phyloP scores from a whole-genome alignment of 495 filamentous ascomycete genomes.

The Aspergillus asperescens region DNA sequence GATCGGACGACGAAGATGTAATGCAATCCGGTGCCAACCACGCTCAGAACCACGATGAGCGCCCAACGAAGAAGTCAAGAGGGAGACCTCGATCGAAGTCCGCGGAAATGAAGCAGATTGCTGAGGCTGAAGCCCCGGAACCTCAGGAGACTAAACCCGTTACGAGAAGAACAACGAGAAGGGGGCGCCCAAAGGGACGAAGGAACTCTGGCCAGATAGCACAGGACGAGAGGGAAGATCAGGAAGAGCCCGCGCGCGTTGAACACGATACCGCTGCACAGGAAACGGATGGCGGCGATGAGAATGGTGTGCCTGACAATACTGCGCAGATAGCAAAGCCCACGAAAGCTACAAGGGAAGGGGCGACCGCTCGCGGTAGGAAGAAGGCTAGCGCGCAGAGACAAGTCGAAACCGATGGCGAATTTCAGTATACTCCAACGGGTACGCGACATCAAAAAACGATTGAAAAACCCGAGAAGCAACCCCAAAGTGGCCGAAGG shows the following conservation, averaged over 20 bases:
- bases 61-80: conserved; percentile 37
- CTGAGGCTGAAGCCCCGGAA: conserved; percentile 9
- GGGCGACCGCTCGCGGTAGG: conserved; percentile 26
- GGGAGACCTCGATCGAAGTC: conserved; percentile 36
- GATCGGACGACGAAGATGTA: conserved; percentile 64
- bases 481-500: conserved; percentile 20
- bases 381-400: conserved; percentile 26
- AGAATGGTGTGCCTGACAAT: conserved; percentile 14
- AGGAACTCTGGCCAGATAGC: conserved; percentile 26
- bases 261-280: conserved; percentile 24
- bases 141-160: conserved; percentile 30
- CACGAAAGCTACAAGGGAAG: conserved; percentile 28
- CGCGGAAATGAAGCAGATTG: conserved; percentile 21
- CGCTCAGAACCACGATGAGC: conserved; percentile 31
- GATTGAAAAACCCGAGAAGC: conserved; percentile 16
- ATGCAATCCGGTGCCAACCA: conserved; percentile 27
- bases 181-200: conserved; percentile 41
- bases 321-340: conserved; percentile 21
- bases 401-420: conserved; percentile 38
- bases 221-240: conserved; percentile 12
- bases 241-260: conserved; percentile 19
- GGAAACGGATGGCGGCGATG: conserved; percentile 17
- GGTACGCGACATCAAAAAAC: conserved; percentile 25
- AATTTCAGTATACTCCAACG: conserved; percentile 49
- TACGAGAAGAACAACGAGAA: conserved; percentile 28